Conservation (phyloP, 2,329 filamentous ascomycete species). For the Fusarium cyanostomum region DNA sequence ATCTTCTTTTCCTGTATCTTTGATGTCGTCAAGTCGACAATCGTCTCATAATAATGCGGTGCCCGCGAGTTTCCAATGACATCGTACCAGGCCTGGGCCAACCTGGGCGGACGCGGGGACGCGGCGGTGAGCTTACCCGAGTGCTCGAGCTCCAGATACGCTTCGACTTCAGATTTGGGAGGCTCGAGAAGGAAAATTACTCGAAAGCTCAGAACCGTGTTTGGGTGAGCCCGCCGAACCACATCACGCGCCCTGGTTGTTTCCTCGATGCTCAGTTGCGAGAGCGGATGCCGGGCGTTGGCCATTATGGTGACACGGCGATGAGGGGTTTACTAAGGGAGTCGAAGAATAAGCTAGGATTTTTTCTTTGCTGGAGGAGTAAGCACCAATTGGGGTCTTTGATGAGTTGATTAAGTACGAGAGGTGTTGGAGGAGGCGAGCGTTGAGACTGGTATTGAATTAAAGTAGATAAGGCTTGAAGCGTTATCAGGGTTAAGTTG, state of each 20-base stretch:
- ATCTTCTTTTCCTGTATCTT: slow-evolving; percentile 41
- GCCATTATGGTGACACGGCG: neutral
- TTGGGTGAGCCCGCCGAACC: slow-evolving; percentile 44
- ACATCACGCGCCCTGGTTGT: slow-evolving; percentile 48
- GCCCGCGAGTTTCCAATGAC: slow-evolving; percentile 42
- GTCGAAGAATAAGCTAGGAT: no score
- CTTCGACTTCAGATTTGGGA: slow-evolving; percentile 56
- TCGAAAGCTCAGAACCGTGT: slow-evolving; percentile 54
- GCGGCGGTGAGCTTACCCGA: slow-evolving; percentile 43
- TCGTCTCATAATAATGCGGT: slow-evolving; percentile 47
- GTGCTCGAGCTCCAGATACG: slow-evolving; percentile 58
- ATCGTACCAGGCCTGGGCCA: slow-evolving; percentile 55
- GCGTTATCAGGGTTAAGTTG: no score
- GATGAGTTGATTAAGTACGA: no score
- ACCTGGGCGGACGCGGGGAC: slow-evolving; percentile 46
- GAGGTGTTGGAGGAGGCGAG: no score
- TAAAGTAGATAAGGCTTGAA: no score
- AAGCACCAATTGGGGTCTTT: no score
- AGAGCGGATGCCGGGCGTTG: slow-evolving; percentile 46
- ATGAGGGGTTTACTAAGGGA: no score
- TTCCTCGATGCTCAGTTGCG: slow-evolving; percentile 43
- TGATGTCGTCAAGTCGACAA: slow-evolving; percentile 45
- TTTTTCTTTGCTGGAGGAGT: no score
- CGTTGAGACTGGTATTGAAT: no score
- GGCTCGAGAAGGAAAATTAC: slow-evolving; percentile 62